Conservation (phyloP, 2,329 filamentous ascomycete genomes). For the Metarhizium anisopliae region DNA sequence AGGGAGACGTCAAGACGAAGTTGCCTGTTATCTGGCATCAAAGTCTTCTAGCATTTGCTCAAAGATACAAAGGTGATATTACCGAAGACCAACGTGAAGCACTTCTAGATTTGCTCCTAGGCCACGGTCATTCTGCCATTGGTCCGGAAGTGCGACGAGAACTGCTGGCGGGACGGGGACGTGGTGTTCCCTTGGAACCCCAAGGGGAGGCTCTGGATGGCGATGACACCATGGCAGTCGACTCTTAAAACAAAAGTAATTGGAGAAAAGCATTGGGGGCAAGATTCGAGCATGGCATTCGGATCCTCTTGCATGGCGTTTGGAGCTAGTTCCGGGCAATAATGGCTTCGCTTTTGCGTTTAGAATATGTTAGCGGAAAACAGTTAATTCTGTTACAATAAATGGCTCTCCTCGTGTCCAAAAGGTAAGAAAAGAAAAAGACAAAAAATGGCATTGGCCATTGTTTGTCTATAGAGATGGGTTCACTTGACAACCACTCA, state of each 20-base stretch:
- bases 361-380: background rate
- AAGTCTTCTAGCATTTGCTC: conserved; percentile 81
- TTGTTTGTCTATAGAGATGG: background rate
- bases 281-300: conserved; percentile 5
- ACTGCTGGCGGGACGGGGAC: conserved; percentile 75
- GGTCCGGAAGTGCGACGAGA: conserved; percentile 87
- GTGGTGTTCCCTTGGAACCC: conserved; percentile 60
- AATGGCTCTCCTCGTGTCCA: background rate
- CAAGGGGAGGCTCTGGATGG: conserved; percentile 52
- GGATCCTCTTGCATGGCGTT: conserved; percentile 13
- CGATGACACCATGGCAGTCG: conserved; percentile 87
- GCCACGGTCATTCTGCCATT: conserved; percentile 78
- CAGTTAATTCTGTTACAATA: background rate
- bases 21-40: conserved; percentile 96
- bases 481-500: background rate
- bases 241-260: conserved; percentile 21
- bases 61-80: conserved; percentile 91
- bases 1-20: conserved; percentile 48
- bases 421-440: background rate
- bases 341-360: background rate
- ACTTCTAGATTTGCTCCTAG: conserved; percentile 75
- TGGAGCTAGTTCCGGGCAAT: conserved; percentile 3
- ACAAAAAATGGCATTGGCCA: background rate
- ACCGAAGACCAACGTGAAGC: conserved; percentile 92
- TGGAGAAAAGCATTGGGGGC: background rate